Conservation (phyloP, 345 rosid species). For the Aegle marmelos region DNA sequence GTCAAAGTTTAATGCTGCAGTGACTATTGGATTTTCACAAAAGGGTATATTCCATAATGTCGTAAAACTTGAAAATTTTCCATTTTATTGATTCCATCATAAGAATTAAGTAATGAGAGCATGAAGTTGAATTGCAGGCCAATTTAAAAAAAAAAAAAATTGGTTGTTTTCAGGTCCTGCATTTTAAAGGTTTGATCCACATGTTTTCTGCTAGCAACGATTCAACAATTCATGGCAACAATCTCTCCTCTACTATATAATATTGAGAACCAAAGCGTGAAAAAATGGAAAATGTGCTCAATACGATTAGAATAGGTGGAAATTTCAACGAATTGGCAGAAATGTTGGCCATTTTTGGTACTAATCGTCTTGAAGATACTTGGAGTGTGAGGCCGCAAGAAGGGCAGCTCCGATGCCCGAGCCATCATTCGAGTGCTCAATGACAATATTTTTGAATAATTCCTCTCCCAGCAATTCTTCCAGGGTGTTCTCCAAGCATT, state of each 20-base stretch:
- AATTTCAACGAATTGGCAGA: not conserved
- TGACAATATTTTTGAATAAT: constrained; percentile 39
- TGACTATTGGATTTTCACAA: not conserved
- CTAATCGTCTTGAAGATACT: constrained; percentile 29
- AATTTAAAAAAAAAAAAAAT: not conserved
- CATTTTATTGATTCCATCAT: not conserved
- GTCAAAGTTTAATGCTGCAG: not conserved
- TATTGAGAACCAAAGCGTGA: not conserved
- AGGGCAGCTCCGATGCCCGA: constrained; percentile 83
- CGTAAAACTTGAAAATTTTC: not conserved
- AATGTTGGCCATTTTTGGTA: constrained; percentile 5
- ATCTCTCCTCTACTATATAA: not conserved
- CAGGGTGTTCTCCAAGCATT: constrained; percentile 55
- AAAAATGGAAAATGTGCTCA: not conserved
- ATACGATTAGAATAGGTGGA: not conserved
- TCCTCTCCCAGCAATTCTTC: constrained; percentile 65
- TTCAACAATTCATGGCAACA: not conserved
- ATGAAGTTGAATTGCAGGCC: not conserved
- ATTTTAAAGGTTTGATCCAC: not conserved
- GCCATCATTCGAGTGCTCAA: constrained; percentile 63
- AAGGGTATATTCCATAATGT: not conserved
- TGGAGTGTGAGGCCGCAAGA: constrained; percentile 75
- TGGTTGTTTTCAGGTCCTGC: not conserved
- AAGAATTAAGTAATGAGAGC: not conserved
- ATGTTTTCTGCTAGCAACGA: not conserved